Conservation (phyloP, 2,329 filamentous ascomycete species). For the Apiospora arundinis region DNA sequence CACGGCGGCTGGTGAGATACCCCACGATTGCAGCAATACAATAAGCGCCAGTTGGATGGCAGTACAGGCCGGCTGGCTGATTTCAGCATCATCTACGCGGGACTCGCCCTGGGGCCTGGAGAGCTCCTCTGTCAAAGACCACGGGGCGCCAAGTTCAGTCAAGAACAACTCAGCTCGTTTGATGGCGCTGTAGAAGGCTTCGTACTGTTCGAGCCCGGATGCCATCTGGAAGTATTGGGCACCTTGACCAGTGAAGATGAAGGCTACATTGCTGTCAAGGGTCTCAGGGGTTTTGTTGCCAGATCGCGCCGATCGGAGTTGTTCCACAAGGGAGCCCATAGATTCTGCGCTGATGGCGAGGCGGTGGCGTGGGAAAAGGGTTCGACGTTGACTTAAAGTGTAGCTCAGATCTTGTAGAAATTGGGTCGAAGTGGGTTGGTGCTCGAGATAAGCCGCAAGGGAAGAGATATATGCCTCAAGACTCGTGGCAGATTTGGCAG, state of each 20-base stretch:
- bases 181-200: constrained; percentile 30
- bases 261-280: background rate
- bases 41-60: constrained; percentile 50
- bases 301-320: constrained; percentile 32
- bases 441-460: background rate
- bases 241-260: constrained; percentile 46
- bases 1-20: constrained; percentile 37
- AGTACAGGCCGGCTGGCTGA: constrained; percentile 49
- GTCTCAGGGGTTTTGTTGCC: constrained; percentile 29
- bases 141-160: constrained; percentile 26
- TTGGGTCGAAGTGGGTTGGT: background rate
- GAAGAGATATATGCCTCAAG: background rate
- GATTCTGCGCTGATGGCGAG: constrained; percentile 30
- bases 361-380: constrained; percentile 32
- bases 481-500: background rate
- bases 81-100: constrained; percentile 32
- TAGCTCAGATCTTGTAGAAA: constrained; percentile 33
- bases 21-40: constrained; percentile 40
- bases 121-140: constrained; percentile 24
- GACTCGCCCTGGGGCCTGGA: constrained; percentile 29
- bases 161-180: constrained; percentile 22
- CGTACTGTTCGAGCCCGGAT: constrained; percentile 32
- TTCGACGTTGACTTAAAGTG: constrained; percentile 39
- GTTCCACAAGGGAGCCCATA: constrained; percentile 30
- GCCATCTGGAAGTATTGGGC: constrained; percentile 46